These are phyloP conservation scores for Talaromyces proteolyticus DNA, from an alignment of 495 filamentous ascomycete species.

Conservation along the genomic window DNA sequence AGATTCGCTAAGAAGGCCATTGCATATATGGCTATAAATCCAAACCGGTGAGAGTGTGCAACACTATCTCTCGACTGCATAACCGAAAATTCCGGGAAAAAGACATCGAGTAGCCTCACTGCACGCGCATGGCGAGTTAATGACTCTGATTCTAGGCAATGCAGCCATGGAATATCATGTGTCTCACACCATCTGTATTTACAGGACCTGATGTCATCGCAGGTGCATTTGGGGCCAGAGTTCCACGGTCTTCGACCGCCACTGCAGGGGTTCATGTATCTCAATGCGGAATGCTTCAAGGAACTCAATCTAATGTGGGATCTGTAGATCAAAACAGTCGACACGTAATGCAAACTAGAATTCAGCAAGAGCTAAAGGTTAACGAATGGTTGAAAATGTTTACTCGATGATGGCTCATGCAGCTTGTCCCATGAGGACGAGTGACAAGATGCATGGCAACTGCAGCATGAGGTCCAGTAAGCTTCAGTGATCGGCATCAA, in stretches of 20 bases:
- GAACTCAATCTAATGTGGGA: not conserved
- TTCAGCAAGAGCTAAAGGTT: no score
- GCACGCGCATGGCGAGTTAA: not conserved
- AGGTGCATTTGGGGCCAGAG: no score
- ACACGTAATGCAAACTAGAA: not conserved
- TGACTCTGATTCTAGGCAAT: not conserved
- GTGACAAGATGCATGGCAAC: not conserved
- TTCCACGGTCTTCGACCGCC: no score
- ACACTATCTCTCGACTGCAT: not conserved
- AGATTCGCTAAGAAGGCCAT: not conserved
- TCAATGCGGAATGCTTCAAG: no score
- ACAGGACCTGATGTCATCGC: not conserved
- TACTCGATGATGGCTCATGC: not conserved
- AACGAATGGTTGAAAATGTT: no score
- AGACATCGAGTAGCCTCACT: not conserved
- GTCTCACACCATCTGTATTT: not conserved
- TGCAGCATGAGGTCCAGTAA: not conserved
- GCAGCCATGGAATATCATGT: not conserved
- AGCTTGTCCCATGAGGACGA: not conserved
- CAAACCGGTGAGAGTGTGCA: not conserved
- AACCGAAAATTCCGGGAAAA: not conserved
- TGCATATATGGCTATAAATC: not conserved
- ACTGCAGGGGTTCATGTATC: no score
- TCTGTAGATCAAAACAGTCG: not conserved
- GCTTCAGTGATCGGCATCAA: not conserved